A percentile compares a stretch with the other conserved stretches of the same genome.
Conservation (phyloP, 257 asterid genomes). For the Penstemon davidsonii region DNA sequence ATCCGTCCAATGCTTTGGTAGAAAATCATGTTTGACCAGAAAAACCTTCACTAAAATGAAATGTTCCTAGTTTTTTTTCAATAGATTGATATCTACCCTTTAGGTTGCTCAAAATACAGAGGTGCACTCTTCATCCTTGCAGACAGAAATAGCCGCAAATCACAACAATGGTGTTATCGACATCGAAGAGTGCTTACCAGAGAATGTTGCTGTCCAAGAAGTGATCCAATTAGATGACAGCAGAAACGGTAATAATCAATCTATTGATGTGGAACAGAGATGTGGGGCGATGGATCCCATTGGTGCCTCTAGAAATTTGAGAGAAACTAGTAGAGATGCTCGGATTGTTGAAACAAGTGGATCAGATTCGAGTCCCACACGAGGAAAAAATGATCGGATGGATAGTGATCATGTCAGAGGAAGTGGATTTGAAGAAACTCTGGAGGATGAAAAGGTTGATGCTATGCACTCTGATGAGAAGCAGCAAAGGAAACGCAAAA, state of each 20-base stretch:
- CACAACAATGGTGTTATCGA: constrained; percentile 40
- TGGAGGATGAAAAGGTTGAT: constrained; percentile 66
- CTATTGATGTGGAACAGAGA: constrained; percentile 39
- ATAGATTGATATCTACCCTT: constrained; percentile 34
- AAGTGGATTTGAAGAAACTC: constrained; percentile 47
- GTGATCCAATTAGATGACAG: constrained; percentile 35
- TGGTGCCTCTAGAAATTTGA: constrained; percentile 29
- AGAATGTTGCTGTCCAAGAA: constrained; percentile 41
- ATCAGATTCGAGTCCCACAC: constrained; percentile 76
- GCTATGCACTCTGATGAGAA: constrained; percentile 65
- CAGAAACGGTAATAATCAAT: constrained; percentile 42
- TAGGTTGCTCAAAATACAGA: constrained; percentile 54
- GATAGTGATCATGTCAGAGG: constrained; percentile 55
- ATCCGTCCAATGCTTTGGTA: not conserved
- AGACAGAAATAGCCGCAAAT: constrained; percentile 36
- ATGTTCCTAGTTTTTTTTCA: constrained; percentile 15
- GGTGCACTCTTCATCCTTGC: constrained; percentile 41
- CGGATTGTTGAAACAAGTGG: constrained; percentile 71
- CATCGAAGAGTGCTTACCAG: constrained; percentile 36
- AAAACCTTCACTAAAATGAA: constrained; percentile 11
- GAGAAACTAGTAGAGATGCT: constrained; percentile 51
- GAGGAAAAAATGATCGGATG: constrained; percentile 53
- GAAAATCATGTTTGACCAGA: constrained; percentile 13
- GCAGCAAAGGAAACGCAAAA: constrained; percentile 85
- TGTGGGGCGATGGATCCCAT: constrained; percentile 40